Evolutionary conservation across 2,329 filamentous ascomycete species (phyloP).

Genomic region (Pezicula radicicola): DNA sequence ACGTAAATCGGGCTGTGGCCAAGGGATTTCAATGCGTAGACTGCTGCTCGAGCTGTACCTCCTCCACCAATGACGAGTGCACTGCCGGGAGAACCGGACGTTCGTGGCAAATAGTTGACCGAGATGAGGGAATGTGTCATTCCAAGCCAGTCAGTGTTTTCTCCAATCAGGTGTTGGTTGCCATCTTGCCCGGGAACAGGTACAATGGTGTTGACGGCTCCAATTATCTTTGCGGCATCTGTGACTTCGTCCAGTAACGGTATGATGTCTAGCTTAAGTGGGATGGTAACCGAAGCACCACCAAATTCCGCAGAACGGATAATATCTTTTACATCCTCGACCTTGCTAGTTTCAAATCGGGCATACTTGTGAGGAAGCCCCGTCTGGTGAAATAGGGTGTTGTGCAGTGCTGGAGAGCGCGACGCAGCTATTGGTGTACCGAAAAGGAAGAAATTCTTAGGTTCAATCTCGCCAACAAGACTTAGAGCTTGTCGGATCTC

Average conservation of each 20-base stretch:
- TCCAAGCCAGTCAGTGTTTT: constrained; percentile 95
- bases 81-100: constrained; percentile 36
- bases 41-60: constrained; percentile 86
- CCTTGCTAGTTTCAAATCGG: constrained; percentile 69
- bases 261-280: constrained; percentile 87
- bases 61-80: constrained; percentile 88
- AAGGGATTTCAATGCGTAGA: constrained; percentile 82
- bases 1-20: constrained; percentile 85
- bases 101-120: constrained; percentile 20
- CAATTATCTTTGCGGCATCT: constrained; percentile 75
- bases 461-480: constrained; percentile 73
- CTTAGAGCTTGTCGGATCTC: constrained; percentile 81
- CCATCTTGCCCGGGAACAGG: constrained; percentile 42
- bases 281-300: constrained; percentile 93
- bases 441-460: constrained; percentile 81
- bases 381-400: constrained; percentile 70
- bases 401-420: constrained; percentile 86
- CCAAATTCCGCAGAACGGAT: constrained; percentile 77
- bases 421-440: constrained; percentile 81
- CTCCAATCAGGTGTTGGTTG: constrained; percentile 61
- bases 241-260: constrained; percentile 76
- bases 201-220: constrained; percentile 92
- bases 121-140: constrained; percentile 72
- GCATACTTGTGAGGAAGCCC: constrained; percentile 86
- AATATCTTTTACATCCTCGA: constrained; percentile 56